A percentile compares a stretch with the other conserved stretches of the same genome.
These are phyloP conservation scores for Hygrocybe coccinea DNA, from an alignment of 768 basidiomycete genomes.

Conservation along the genomic window DNA sequence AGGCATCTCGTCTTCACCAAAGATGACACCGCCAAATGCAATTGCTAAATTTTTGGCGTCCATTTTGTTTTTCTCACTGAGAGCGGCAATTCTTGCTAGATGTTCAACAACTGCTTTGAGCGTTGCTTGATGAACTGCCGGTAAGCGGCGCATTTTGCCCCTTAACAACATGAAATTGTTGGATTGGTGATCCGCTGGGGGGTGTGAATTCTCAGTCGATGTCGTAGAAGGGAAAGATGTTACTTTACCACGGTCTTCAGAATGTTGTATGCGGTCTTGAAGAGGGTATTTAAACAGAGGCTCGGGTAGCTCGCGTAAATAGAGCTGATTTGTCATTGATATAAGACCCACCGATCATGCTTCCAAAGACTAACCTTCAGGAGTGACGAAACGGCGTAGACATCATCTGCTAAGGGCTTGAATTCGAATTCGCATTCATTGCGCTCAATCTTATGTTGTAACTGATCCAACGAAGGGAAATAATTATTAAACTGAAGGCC, in stretches of 20 bases:
- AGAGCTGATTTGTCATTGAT: slow-evolving; percentile 42
- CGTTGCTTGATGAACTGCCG: slow-evolving; percentile 79
- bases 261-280: slow-evolving; percentile 76
- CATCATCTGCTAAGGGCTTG: slow-evolving; percentile 63
- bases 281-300: slow-evolving; percentile 80
- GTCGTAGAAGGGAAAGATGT: neutral
- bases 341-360: neutral
- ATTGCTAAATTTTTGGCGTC: slow-evolving; percentile 89
- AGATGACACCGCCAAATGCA: slow-evolving; percentile 82
- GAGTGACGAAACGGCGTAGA: slow-evolving; percentile 78
- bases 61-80: slow-evolving; percentile 83
- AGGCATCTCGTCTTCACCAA: slow-evolving; percentile 87
- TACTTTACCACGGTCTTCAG: slow-evolving; percentile 63
- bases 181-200: slow-evolving; percentile 61
- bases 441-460: slow-evolving; percentile 82
- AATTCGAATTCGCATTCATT: slow-evolving; percentile 76
- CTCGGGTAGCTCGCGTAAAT: slow-evolving; percentile 85
- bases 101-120: slow-evolving; percentile 80
- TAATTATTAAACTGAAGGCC: neutral
- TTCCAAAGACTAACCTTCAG: slow-evolving; percentile 57
- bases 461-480: slow-evolving; percentile 34
- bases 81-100: slow-evolving; percentile 63
- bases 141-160: slow-evolving; percentile 81
- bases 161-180: slow-evolving; percentile 74
- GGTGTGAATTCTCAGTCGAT: neutral